These are phyloP conservation scores for Aureobasidium sp. DNA, from an alignment of 2,329 filamentous ascomycete species.

Conservation along the genomic window DNA sequence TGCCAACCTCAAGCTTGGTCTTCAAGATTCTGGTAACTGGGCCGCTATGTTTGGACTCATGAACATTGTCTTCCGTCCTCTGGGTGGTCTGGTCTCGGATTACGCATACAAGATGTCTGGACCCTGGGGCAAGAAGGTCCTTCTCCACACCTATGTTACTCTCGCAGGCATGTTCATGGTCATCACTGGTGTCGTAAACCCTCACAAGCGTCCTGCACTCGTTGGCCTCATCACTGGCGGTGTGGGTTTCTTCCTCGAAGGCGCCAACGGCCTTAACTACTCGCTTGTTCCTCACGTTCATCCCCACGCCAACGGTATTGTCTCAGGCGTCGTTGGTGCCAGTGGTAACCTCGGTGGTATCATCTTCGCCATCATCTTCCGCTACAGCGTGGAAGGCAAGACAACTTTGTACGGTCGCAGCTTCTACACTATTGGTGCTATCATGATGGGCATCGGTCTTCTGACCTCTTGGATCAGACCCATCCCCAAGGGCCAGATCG, in stretches of 20 bases:
- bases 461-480: conserved; percentile 57
- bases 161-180: conserved; percentile 54
- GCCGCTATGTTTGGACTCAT: conserved; percentile 71
- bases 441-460: conserved; percentile 65
- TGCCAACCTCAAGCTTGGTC: conserved; percentile 48
- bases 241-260: conserved; percentile 76
- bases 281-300: conserved; percentile 81
- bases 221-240: conserved; percentile 70
- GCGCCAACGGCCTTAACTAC: conserved; percentile 80
- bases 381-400: conserved; percentile 47
- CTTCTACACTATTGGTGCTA: conserved; percentile 76
- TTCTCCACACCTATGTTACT: conserved; percentile 51
- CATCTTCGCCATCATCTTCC: conserved; percentile 75
- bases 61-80: conserved; percentile 60
- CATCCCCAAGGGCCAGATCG: conserved; percentile 48
- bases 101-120: conserved; percentile 46
- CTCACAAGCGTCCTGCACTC: conserved; percentile 57
- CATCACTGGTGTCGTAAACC: conserved; percentile 57
- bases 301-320: conserved; percentile 70
- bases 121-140: conserved; percentile 59
- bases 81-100: conserved; percentile 57
- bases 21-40: conserved; percentile 52
- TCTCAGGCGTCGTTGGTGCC: conserved; percentile 73
- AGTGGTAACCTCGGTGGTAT: conserved; percentile 80
- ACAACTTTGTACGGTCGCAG: conserved; percentile 60